These are phyloP conservation scores for Vinca minor DNA, from an alignment of 257 asterid genomes.

Conservation along the genomic window DNA sequence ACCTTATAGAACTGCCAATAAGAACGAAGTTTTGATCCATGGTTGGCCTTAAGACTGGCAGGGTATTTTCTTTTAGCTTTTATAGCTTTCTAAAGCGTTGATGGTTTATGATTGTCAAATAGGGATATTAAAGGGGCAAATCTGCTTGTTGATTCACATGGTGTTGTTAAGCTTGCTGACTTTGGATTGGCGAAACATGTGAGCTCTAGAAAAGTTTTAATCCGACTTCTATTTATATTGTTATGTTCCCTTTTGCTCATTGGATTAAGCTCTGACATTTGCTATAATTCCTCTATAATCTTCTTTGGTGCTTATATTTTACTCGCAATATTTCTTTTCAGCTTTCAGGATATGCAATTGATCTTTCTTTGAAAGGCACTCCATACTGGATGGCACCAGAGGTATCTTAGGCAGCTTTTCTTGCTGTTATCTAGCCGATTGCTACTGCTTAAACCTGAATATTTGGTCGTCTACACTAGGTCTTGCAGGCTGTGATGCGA, in stretches of 20 bases:
- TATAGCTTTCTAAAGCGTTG: background rate
- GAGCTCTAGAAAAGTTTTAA: conserved; percentile 25
- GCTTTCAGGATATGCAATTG: conserved; percentile 41
- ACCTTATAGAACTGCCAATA: background rate
- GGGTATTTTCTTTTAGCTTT: background rate
- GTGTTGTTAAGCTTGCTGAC: conserved; percentile 85
- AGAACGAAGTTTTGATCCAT: background rate
- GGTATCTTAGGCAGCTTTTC: conserved; percentile 32
- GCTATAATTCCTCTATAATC: background rate
- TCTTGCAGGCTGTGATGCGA: conserved; percentile 69
- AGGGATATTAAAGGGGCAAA: conserved; percentile 96
- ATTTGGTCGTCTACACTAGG: conserved; percentile 28
- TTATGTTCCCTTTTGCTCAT: background rate
- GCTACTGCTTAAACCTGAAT: background rate
- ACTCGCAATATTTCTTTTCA: conserved; percentile 14
- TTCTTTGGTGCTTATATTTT: background rate
- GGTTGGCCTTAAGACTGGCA: background rate
- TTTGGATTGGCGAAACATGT: conserved; percentile 92
- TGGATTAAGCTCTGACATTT: background rate
- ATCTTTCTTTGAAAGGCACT: conserved; percentile 76
- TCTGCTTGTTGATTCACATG: conserved; percentile 76
- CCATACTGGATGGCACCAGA: conserved; percentile 98
- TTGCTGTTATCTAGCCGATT: conserved; percentile 8
- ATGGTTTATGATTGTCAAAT: conserved; percentile 10
- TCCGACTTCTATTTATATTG: conserved; percentile 6